These are phyloP conservation scores for Alternaria infectoria DNA, from an alignment of 2,329 filamentous ascomycete genomes.

Conservation along the genomic window DNA sequence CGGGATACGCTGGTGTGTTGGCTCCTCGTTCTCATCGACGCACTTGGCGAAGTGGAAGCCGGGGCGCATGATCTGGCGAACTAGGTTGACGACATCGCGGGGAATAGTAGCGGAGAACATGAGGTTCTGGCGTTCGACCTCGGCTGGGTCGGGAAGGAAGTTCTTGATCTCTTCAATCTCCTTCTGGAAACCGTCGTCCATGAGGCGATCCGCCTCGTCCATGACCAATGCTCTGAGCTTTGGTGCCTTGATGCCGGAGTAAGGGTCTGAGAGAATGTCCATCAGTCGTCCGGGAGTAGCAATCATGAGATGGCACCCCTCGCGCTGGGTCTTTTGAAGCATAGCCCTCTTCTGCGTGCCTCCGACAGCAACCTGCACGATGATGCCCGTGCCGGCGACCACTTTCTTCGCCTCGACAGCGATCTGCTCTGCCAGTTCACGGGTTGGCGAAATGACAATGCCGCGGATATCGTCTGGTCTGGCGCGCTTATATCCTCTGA, in stretches of 20 bases:
- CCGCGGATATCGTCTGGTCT: slow-evolving; percentile 62
- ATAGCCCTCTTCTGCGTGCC: slow-evolving; percentile 79
- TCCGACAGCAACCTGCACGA: slow-evolving; percentile 82
- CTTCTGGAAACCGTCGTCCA: slow-evolving; percentile 63
- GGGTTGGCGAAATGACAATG: slow-evolving; percentile 67
- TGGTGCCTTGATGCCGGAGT: slow-evolving; percentile 68
- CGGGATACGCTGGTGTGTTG: slow-evolving; percentile 84
- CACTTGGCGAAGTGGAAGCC: slow-evolving; percentile 90
- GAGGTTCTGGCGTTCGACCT: slow-evolving; percentile 82
- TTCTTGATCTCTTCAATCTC: slow-evolving; percentile 57
- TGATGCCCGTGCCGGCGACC: slow-evolving; percentile 67
- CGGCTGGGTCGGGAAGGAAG: slow-evolving; percentile 65
- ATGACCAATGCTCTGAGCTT: slow-evolving; percentile 66
- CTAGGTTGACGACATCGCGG: slow-evolving; percentile 78
- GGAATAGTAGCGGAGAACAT: slow-evolving; percentile 96
- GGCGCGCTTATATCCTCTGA: slow-evolving; percentile 50
- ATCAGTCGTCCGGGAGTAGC: slow-evolving; percentile 88
- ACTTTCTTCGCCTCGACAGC: slow-evolving; percentile 75
- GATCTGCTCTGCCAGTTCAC: slow-evolving; percentile 70
- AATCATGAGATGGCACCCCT: slow-evolving; percentile 88
- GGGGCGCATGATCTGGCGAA: slow-evolving; percentile 77
- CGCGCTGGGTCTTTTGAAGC: slow-evolving; percentile 69
- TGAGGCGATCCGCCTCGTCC: slow-evolving; percentile 71
- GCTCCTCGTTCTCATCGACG: slow-evolving; percentile 79
- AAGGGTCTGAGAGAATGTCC: slow-evolving; percentile 75